Percentiles rank a stretch among this genome's conserved stretches.
These are phyloP conservation scores for Gastrolobium bilobum DNA, from an alignment of 306 rosid genomes.

Conservation along the genomic window DNA sequence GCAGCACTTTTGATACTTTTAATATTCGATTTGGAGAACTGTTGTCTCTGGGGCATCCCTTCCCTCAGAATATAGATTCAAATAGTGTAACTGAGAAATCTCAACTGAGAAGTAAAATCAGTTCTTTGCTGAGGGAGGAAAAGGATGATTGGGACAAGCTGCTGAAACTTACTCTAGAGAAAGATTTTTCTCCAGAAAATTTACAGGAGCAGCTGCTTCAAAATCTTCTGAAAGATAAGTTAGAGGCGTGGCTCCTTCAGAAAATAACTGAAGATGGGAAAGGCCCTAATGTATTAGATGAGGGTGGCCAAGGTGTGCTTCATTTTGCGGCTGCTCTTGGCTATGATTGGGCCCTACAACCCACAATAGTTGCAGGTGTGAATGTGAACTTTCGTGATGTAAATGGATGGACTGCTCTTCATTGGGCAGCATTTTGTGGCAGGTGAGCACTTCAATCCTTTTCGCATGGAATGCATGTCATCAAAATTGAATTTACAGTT, in stretches of 20 bases:
- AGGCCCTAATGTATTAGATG: slow-evolving; percentile 84
- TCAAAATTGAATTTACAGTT: slow-evolving; percentile 30
- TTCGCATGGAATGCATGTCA: slow-evolving; percentile 17
- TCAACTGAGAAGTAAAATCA: slow-evolving; percentile 64
- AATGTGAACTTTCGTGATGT: slow-evolving; percentile 87
- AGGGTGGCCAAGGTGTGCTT: slow-evolving; percentile 86
- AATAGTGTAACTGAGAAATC: slow-evolving; percentile 53
- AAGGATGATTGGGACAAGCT: slow-evolving; percentile 71
- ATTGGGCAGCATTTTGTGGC: slow-evolving; percentile 96
- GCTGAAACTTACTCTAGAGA: slow-evolving; percentile 59
- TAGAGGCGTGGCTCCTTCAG: slow-evolving; percentile 78
- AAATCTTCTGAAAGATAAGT: slow-evolving; percentile 78
- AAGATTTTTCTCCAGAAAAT: slow-evolving; percentile 64
- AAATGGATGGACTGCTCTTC: slow-evolving; percentile 96
- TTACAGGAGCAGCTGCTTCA: slow-evolving; percentile 70
- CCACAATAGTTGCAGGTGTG: slow-evolving; percentile 78
- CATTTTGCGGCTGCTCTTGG: slow-evolving; percentile 95
- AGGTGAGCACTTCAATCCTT: slow-evolving; percentile 63
- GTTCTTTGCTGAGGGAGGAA: slow-evolving; percentile 65
- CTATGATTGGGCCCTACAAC: slow-evolving; percentile 88
- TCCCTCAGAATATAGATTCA: slow-evolving; percentile 53
- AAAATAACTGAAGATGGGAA: slow-evolving; percentile 80
- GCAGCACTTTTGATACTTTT: slow-evolving; percentile 51
- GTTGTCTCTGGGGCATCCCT: slow-evolving; percentile 50
- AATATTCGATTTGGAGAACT: slow-evolving; percentile 62